Evolutionary conservation across 73 alveolate genomes (phyloP).

Genomic region (Symbiodinium natans): DNA sequence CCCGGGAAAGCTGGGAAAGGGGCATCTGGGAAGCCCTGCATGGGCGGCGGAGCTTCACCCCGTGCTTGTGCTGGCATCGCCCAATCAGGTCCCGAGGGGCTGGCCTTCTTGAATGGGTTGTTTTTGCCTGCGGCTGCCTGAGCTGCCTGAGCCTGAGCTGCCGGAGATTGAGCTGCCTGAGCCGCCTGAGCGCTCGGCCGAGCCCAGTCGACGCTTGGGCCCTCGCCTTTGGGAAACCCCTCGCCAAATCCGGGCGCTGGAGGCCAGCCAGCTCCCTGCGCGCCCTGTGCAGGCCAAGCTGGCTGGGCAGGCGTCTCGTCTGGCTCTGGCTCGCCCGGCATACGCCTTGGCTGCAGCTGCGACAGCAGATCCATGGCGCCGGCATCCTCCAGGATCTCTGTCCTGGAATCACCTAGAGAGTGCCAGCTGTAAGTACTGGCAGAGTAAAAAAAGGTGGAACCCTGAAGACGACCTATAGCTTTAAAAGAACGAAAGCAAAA

Average conservation of each 20-base stretch:
- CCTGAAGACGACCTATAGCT: background rate
- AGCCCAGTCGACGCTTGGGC: background rate
- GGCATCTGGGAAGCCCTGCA: background rate
- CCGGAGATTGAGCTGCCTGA: background rate
- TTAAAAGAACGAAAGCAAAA: background rate
- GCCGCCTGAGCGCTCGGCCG: constrained; percentile 10
- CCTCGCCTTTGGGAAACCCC: background rate
- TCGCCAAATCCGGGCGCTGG: background rate
- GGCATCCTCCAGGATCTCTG: constrained; percentile 77
- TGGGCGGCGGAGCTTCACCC: background rate
- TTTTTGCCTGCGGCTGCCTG: background rate
- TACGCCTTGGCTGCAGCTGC: background rate
- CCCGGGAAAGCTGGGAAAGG: background rate
- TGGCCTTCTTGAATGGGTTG: background rate
- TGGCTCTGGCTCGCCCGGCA: background rate
- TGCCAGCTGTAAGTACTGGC: no score
- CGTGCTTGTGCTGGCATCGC: background rate
- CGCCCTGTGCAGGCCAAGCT: background rate
- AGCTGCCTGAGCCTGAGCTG: background rate
- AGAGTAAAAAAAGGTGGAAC: no score
- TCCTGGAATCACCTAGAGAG: constrained; percentile 19
- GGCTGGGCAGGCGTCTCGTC: background rate
- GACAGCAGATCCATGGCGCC: constrained; percentile 57
- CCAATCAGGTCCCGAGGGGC: background rate
- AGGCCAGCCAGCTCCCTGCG: no score